These are phyloP conservation scores for Didymella sp. DNA, from an alignment of 2,329 filamentous ascomycete species.

Conservation along the genomic window DNA sequence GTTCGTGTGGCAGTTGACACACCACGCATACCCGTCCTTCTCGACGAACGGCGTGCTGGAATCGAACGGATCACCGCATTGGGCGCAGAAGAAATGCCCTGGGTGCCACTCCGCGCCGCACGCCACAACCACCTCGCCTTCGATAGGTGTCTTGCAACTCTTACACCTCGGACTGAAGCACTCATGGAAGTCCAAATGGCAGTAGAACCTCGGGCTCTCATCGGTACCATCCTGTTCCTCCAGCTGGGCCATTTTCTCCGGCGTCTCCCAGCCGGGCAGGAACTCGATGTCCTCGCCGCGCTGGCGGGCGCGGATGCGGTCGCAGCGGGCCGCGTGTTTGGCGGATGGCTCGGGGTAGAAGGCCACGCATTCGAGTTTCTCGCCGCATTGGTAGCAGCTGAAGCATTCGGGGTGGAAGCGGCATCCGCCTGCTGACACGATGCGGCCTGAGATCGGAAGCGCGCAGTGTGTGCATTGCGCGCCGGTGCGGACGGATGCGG, in stretches of 20 bases:
- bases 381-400: slow-evolving; percentile 84
- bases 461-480: slow-evolving; percentile 85
- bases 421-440: slow-evolving; percentile 80
- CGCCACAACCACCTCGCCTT: slow-evolving; percentile 92
- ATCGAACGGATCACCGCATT: slow-evolving; percentile 85
- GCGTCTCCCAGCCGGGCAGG: slow-evolving; percentile 53
- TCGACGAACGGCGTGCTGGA: slow-evolving; percentile 82
- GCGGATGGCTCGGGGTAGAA: slow-evolving; percentile 90
- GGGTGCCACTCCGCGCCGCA: slow-evolving; percentile 96
- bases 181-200: slow-evolving; percentile 98
- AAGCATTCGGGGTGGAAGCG: slow-evolving; percentile 96
- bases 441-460: slow-evolving; percentile 85
- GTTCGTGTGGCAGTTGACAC: slow-evolving; percentile 88
- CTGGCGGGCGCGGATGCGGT: slow-evolving; percentile 72
- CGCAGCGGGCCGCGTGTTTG: slow-evolving; percentile 73
- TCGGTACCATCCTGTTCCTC: slow-evolving; percentile 70
- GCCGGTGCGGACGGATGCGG: slow-evolving; percentile 60
- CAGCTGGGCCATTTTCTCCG: slow-evolving; percentile 63
- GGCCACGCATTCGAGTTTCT: slow-evolving; percentile 89
- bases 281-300: slow-evolving; percentile 57
- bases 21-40: slow-evolving; percentile 98
- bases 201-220: slow-evolving; percentile 80
- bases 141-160: slow-evolving; percentile 94
- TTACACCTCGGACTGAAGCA: slow-evolving; percentile 91
- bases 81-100: slow-evolving; percentile 98